Evolutionary conservation across 2,329 filamentous ascomycete genomes (phyloP).

Genomic region (Capronia coronata): DNA sequence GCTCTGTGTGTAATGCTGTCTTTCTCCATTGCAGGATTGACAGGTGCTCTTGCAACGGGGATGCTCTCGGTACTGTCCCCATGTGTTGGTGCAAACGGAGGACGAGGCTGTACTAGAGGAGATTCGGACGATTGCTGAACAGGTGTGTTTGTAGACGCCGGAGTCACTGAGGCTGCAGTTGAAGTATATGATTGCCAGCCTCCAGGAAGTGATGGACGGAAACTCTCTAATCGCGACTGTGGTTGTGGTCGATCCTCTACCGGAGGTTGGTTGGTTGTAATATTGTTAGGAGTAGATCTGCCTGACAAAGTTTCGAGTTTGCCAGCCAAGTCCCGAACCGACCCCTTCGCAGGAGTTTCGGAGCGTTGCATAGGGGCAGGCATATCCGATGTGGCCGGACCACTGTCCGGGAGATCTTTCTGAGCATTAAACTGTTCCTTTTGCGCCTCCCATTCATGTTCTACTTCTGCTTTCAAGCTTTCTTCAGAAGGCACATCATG

Average conservation of each 20-base stretch:
- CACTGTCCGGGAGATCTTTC: conserved; percentile 5
- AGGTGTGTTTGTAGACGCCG: conserved; percentile 6
- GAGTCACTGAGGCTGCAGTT: conserved; percentile 10
- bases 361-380: conserved; percentile 31
- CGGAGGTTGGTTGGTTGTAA: conserved; percentile 1
- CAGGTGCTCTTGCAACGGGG: conserved; percentile 23
- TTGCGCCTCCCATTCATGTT: conserved; percentile 16
- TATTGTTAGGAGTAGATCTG: conserved; percentile 22
- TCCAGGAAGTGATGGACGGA: conserved; percentile 48
- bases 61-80: conserved; percentile 24
- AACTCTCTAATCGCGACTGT: conserved; percentile 37
- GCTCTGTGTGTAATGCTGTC: conserved; percentile 24
- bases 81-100: conserved; percentile 4
- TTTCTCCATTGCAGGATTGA: conserved; percentile 2
- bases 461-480: conserved; percentile 15
- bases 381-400: not conserved
- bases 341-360: conserved; percentile 44
- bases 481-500: not conserved
- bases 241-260: conserved; percentile 8
- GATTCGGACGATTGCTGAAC: not conserved
- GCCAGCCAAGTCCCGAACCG: conserved; percentile 47
- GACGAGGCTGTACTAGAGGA: not conserved
- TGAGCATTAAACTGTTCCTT: conserved; percentile 12
- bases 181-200: conserved; percentile 48
- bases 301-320: conserved; percentile 40